phyloP scores from a whole-genome alignment of 1,139 yeast species.

The Saccharomyces hybrid region DNA sequence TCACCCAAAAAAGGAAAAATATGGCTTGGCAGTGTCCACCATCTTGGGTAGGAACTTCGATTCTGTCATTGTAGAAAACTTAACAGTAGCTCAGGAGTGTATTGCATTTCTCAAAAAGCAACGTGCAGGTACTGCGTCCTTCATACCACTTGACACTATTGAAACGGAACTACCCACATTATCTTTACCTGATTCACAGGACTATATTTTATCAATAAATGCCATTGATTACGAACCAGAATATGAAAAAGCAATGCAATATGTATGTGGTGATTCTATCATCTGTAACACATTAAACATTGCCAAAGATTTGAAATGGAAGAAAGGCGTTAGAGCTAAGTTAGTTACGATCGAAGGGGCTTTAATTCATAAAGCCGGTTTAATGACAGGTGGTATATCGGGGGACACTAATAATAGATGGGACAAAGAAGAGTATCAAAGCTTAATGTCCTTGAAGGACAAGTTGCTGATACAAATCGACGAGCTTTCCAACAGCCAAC shows the following conservation, averaged over 20 bases:
- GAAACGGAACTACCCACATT: conserved; percentile 43
- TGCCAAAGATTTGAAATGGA: conserved; percentile 75
- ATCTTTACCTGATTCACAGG: conserved; percentile 19
- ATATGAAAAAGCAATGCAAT: conserved; percentile 71
- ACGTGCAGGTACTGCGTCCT: conserved; percentile 76
- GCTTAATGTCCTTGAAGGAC: conserved; percentile 53
- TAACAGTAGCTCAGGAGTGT: conserved; percentile 73
- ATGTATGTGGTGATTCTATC: conserved; percentile 72
- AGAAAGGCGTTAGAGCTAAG: conserved; percentile 50
- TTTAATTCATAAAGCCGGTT: conserved; percentile 73
- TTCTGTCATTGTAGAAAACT: conserved; percentile 73
- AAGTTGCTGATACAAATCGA: conserved; percentile 49
- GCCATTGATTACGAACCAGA: conserved; percentile 62
- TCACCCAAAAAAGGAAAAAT: conserved; percentile 68
- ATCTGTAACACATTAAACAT: conserved; percentile 65
- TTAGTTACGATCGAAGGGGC: conserved; percentile 82
- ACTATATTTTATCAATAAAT: conserved; percentile 46
- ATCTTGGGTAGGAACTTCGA: conserved; percentile 75
- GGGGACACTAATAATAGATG: conserved; percentile 44
- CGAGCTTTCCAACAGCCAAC: conserved; percentile 39
- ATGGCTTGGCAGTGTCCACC: conserved; percentile 70
- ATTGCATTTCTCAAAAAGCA: conserved; percentile 79
- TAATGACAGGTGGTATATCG: conserved; percentile 83
- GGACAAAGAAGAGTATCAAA: conserved; percentile 67
- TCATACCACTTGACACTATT: conserved; percentile 81